Percentiles rank a stretch among this genome's conserved stretches.
These are phyloP conservation scores for Stagonosporopsis vannaccii DNA, from an alignment of 2,329 filamentous ascomycete species.

Conservation along the genomic window DNA sequence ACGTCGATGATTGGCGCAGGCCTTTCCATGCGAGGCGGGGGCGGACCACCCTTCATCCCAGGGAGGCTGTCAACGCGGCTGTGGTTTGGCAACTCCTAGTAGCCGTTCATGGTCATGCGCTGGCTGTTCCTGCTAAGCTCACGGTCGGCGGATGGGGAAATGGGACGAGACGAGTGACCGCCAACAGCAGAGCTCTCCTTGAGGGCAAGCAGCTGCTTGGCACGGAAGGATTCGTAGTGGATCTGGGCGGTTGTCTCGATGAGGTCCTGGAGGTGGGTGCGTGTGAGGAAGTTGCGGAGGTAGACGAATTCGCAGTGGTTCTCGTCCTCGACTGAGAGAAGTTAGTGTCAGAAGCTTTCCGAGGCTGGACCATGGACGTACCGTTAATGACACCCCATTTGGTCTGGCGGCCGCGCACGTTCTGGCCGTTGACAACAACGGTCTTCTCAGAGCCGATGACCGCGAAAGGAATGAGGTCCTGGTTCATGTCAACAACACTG, in stretches of 20 bases:
- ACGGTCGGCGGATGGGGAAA: slow-evolving; percentile 91
- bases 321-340: slow-evolving; percentile 81
- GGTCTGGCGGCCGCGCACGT: slow-evolving; percentile 97
- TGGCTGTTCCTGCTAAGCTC: slow-evolving; percentile 97
- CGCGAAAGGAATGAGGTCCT: slow-evolving; percentile 95
- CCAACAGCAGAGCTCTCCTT: slow-evolving; percentile 96
- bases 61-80: slow-evolving; percentile 41
- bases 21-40: slow-evolving; percentile 33
- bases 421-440: slow-evolving; percentile 96
- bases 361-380: slow-evolving; percentile 15
- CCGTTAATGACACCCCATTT: slow-evolving; percentile 97
- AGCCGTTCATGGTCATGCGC: slow-evolving; percentile 98
- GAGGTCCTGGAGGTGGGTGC: slow-evolving; percentile 96
- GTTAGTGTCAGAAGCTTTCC: slow-evolving; percentile 23
- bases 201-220: slow-evolving; percentile 95
- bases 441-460: slow-evolving; percentile 98
- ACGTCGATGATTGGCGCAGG: slow-evolving; percentile 36
- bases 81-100: slow-evolving; percentile 65
- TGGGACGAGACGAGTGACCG: slow-evolving; percentile 81
- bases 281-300: slow-evolving; percentile 96
- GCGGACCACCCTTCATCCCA: slow-evolving; percentile 32
- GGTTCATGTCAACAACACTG: slow-evolving; percentile 45
- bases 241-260: slow-evolving; percentile 99
- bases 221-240: slow-evolving; percentile 99
- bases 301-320: slow-evolving; percentile 99